Percentiles rank a stretch among this genome's conserved stretches.
Conservation (phyloP, 2,329 filamentous ascomycete species). For the Epichloe bromicola region DNA sequence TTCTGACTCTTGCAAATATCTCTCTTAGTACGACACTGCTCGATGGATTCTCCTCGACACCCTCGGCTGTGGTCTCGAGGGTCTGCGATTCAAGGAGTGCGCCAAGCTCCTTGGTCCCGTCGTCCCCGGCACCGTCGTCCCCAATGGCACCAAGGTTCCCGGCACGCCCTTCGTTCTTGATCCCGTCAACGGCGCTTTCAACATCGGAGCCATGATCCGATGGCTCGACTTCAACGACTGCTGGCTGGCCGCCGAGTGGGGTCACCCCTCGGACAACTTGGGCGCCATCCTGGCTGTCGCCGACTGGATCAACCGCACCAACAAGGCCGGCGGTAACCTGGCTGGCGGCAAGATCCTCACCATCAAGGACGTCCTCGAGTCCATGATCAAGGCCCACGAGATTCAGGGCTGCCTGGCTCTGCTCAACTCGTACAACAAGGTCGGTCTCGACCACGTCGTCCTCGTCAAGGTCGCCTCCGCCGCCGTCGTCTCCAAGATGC, state of each 20-base stretch:
- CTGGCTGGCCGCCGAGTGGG: slow-evolving; percentile 98
- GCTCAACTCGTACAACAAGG: slow-evolving; percentile 98
- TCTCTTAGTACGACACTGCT: slow-evolving; percentile 72
- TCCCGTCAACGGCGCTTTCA: slow-evolving; percentile 92
- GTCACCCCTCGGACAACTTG: slow-evolving; percentile 94
- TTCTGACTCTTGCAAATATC: not conserved
- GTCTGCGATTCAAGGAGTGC: slow-evolving; percentile 90
- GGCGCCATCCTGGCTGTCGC: slow-evolving; percentile 93
- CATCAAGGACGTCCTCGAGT: slow-evolving; percentile 82
- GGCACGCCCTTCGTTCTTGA: slow-evolving; percentile 92
- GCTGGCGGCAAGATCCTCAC: slow-evolving; percentile 82
- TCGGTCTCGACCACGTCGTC: slow-evolving; percentile 93
- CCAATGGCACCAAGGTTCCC: slow-evolving; percentile 81
- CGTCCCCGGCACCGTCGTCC: slow-evolving; percentile 80
- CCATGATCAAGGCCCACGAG: slow-evolving; percentile 98
- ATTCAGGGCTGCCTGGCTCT: slow-evolving; percentile 95
- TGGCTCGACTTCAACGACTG: slow-evolving; percentile 99
- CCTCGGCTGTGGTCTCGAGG: slow-evolving; percentile 90
- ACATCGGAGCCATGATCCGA: slow-evolving; percentile 96
- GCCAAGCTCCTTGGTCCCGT: slow-evolving; percentile 85
- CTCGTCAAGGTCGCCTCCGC: slow-evolving; percentile 95
- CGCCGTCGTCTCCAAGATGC: slow-evolving; percentile 88
- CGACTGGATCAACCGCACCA: slow-evolving; percentile 93
- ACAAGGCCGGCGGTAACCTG: slow-evolving; percentile 61
- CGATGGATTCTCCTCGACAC: slow-evolving; percentile 96